Evolutionary conservation across 176 grass and related monocot species (phyloP).

Genomic region (Carex myosuroides): DNA sequence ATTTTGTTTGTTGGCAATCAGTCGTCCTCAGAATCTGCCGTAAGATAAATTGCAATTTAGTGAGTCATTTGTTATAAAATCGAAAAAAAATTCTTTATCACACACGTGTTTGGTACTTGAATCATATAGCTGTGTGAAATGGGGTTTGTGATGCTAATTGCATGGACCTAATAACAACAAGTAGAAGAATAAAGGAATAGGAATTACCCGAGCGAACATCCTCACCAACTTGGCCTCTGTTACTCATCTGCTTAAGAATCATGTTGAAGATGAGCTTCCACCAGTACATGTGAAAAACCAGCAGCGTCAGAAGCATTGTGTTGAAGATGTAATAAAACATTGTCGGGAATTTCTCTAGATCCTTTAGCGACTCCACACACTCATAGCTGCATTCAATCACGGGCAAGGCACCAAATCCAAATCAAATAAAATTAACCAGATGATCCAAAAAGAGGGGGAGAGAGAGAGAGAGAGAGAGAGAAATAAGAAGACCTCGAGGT

Average conservation of each 20-base stretch:
- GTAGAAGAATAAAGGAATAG: background rate
- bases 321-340: constrained; percentile 83
- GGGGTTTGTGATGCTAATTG: background rate
- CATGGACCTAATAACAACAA: background rate
- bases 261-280: constrained; percentile 94
- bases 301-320: constrained; percentile 93
- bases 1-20: background rate
- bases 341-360: constrained; percentile 47
- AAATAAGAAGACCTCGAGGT: constrained; percentile 60
- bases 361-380: constrained; percentile 40
- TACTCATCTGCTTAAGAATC: constrained; percentile 86
- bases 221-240: constrained; percentile 87
- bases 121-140: background rate
- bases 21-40: constrained; percentile 23
- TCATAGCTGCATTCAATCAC: constrained; percentile 43
- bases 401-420: background rate
- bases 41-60: constrained; percentile 14
- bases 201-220: constrained; percentile 77
- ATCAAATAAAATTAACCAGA: background rate
- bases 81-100: background rate
- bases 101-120: background rate
- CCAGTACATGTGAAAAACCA: constrained; percentile 97
- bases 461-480: background rate
- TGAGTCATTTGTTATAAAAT: background rate
- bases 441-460: background rate